Conservation (phyloP, 108 stramenopile genomes). For the Stephanodiscus minutulus region DNA sequence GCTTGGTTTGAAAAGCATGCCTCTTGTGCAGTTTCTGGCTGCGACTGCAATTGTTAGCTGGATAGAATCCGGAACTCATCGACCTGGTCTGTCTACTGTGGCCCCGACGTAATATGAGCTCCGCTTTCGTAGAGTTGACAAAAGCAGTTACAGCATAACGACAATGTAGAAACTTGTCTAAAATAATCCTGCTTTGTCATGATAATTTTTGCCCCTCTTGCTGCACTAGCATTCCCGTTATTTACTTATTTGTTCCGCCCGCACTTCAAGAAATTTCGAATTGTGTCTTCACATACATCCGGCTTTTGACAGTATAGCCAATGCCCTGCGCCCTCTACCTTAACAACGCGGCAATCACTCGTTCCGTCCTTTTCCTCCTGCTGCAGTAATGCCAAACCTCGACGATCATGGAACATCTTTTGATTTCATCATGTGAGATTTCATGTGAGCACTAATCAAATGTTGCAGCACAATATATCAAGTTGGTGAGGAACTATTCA, state of each 20-base stretch:
- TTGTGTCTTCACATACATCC: conserved; percentile 24
- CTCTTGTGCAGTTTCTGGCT: conserved; percentile 85
- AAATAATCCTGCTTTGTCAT: conserved; percentile 14
- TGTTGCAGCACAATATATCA: no score
- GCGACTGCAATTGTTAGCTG: conserved; percentile 86
- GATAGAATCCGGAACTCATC: conserved; percentile 71
- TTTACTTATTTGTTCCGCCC: no score
- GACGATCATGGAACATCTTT: conserved; percentile 48
- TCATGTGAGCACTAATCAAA: not conserved
- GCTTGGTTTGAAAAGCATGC: conserved; percentile 91
- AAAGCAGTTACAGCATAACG: no score
- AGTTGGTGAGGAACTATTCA: not conserved
- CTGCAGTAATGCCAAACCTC: conserved; percentile 46
- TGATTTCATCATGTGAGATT: not conserved
- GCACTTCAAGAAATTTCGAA: conserved; percentile 1
- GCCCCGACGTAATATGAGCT: not conserved
- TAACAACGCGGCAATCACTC: conserved; percentile 38
- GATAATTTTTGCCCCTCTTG: conserved; percentile 20
- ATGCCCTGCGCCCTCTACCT: conserved; percentile 51
- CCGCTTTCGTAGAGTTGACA: not conserved
- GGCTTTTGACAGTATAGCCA: conserved; percentile 57
- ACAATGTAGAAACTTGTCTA: conserved; percentile 3
- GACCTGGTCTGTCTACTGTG: conserved; percentile 25
- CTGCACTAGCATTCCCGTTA: conserved; percentile 6
- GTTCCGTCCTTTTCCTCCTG: conserved; percentile 40